Conservation (phyloP, 169 alveolate species). For the Eimeria brunetti region DNA sequence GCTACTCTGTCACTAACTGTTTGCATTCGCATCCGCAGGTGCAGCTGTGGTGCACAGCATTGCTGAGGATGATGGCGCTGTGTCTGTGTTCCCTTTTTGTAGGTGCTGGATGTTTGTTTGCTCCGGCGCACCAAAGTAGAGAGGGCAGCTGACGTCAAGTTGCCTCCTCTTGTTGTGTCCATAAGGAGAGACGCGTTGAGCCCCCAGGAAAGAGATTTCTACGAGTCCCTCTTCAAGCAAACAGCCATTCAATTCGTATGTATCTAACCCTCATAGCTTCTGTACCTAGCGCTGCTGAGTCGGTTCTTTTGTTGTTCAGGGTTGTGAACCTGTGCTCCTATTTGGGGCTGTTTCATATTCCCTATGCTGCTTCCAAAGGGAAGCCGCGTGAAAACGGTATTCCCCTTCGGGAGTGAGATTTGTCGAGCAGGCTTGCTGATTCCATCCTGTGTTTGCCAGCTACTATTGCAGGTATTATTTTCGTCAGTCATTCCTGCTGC, state of each 20-base stretch:
- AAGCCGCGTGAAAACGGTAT: neutral
- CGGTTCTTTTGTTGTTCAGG: neutral
- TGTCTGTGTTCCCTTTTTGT: neutral
- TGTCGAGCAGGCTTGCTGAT: neutral
- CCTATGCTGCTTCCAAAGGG: neutral
- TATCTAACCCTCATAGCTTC: neutral
- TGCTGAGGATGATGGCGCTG: neutral
- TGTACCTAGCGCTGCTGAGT: neutral
- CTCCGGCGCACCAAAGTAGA: conserved; percentile 93
- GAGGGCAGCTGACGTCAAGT: conserved; percentile 89
- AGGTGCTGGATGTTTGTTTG: conserved; percentile 68
- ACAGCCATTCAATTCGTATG: conserved; percentile 85
- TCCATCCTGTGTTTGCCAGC: neutral
- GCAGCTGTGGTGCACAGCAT: neutral
- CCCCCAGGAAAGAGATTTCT: conserved; percentile 90
- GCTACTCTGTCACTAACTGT: neutral
- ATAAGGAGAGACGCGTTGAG: conserved; percentile 88
- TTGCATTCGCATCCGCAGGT: neutral
- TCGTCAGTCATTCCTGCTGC: neutral
- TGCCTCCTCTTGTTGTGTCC: conserved; percentile 90
- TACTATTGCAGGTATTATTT: neutral
- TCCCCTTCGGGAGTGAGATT: neutral
- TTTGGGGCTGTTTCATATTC: neutral
- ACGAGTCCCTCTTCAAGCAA: conserved; percentile 91
- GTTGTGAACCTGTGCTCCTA: neutral